These are phyloP conservation scores for Psilocybe tampanensis DNA, from an alignment of 768 basidiomycete genomes.

Conservation along the genomic window DNA sequence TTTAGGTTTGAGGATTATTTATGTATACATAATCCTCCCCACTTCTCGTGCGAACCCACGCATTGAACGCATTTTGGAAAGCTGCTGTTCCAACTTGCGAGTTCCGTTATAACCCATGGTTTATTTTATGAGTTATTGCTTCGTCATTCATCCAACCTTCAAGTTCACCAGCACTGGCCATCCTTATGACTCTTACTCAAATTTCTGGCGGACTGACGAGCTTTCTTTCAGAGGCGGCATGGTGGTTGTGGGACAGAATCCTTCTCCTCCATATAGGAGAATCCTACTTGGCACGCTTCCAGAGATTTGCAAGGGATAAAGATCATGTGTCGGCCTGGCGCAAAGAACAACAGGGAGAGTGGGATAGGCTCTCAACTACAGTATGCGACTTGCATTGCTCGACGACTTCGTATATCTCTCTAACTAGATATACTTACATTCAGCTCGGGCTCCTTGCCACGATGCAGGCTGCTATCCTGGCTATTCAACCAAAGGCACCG, in stretches of 20 bases:
- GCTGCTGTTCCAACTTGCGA: too few species aligned
- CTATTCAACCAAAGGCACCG: not conserved
- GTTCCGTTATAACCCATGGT: too few species aligned
- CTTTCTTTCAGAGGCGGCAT: not conserved
- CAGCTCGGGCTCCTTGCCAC: slow-evolving; percentile 6
- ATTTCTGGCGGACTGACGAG: too few species aligned
- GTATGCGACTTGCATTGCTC: not conserved
- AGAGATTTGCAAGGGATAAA: not conserved
- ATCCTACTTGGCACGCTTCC: slow-evolving; percentile 1
- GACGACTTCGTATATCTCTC: not conserved
- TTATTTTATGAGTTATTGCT: too few species aligned
- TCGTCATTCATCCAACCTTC: too few species aligned
- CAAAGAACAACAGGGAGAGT: slow-evolving; percentile 7
- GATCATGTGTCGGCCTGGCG: not conserved
- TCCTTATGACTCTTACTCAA: too few species aligned
- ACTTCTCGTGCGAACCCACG: too few species aligned
- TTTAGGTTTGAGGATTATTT: too few species aligned
- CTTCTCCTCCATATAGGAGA: slow-evolving; percentile 5
- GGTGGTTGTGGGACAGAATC: slow-evolving; percentile 5
- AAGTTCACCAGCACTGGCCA: too few species aligned
- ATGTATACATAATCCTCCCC: too few species aligned
- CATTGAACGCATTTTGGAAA: too few species aligned
- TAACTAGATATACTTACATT: not conserved
- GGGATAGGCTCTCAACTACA: slow-evolving; percentile 6
- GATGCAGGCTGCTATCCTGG: slow-evolving; percentile 10